Conservation (phyloP, 345 rosid genomes). For the Zanthoxylum bungeanum region DNA sequence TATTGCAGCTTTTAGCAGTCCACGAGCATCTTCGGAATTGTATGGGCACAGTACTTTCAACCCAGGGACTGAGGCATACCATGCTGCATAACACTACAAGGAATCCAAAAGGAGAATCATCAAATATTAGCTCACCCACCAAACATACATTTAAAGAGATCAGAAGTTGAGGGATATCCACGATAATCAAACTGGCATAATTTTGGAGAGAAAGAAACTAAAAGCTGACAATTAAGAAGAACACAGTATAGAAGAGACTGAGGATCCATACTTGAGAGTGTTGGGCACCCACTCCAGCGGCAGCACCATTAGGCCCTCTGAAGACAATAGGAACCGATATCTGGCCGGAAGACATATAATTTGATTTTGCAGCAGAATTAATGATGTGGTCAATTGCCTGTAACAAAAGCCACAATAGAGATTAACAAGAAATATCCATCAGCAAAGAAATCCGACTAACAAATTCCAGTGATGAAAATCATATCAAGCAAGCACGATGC, state of each 20-base stretch:
- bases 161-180: not conserved
- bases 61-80: slow-evolving; percentile 90
- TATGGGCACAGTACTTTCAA: slow-evolving; percentile 82
- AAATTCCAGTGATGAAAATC: not conserved
- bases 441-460: not conserved
- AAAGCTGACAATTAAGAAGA: not conserved
- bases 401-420: slow-evolving; percentile 15
- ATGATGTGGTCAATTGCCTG: slow-evolving; percentile 96
- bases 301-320: slow-evolving; percentile 97
- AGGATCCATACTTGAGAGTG: slow-evolving; percentile 73
- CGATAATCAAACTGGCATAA: not conserved
- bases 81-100: slow-evolving; percentile 87
- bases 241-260: not conserved
- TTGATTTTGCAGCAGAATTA: slow-evolving; percentile 84
- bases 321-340: slow-evolving; percentile 80
- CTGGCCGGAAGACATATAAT: slow-evolving; percentile 90
- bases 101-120: slow-evolving; percentile 4
- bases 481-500: not conserved
- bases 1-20: slow-evolving; percentile 89
- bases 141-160: not conserved
- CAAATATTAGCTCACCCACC: not conserved
- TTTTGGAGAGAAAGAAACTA: not conserved
- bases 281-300: slow-evolving; percentile 99
- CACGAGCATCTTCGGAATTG: slow-evolving; percentile 90
- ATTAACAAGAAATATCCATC: slow-evolving; percentile 2